Percentiles rank a stretch among this genome's conserved stretches.
phyloP scores from a whole-genome alignment of 768 basidiomycete species.

The Amyloporia xantha region DNA sequence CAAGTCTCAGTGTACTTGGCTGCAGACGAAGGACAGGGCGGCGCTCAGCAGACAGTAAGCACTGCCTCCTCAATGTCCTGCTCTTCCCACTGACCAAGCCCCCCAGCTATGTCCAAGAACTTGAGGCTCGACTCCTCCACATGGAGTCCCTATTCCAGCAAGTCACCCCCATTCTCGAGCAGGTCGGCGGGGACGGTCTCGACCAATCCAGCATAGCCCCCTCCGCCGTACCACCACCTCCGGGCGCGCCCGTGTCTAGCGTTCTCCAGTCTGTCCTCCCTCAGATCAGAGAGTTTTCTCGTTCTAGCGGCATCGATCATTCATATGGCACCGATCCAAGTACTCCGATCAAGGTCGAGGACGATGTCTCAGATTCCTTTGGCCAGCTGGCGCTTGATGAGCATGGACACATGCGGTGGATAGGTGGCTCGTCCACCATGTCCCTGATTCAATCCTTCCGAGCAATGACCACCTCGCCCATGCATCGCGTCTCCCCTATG shows the following conservation, averaged over 20 bases:
- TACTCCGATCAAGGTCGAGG: slow-evolving; percentile 51
- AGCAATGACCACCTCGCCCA: slow-evolving; percentile 63
- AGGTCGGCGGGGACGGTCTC: slow-evolving; percentile 48
- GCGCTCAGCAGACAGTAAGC: slow-evolving; percentile 85
- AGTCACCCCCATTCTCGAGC: slow-evolving; percentile 72
- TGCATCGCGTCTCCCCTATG: slow-evolving; percentile 76
- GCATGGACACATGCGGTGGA: slow-evolving; percentile 88
- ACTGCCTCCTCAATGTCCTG: slow-evolving; percentile 6
- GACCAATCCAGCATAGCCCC: slow-evolving; percentile 16
- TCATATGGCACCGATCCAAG: slow-evolving; percentile 25
- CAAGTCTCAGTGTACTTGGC: slow-evolving; percentile 77
- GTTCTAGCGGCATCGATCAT: slow-evolving; percentile 11
- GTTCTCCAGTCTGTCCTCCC: slow-evolving; percentile 19
- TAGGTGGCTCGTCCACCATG: slow-evolving; percentile 89
- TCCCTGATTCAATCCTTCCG: slow-evolving; percentile 86
- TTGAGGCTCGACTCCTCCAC: slow-evolving; percentile 79
- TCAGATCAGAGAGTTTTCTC: slow-evolving; percentile 13
- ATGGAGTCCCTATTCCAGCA: slow-evolving; percentile 86
- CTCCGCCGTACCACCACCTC: slow-evolving; percentile 7
- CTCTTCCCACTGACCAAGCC: slow-evolving; percentile 2
- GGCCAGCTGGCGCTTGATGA: slow-evolving; percentile 86
- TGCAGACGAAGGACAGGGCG: slow-evolving; percentile 87
- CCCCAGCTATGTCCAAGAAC: slow-evolving; percentile 81
- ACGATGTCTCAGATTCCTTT: slow-evolving; percentile 79
- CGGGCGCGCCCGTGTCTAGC: slow-evolving; percentile 12